These are phyloP conservation scores for Alloteropsis angusta DNA, from an alignment of 202 grass and related monocot genomes.

Conservation along the genomic window DNA sequence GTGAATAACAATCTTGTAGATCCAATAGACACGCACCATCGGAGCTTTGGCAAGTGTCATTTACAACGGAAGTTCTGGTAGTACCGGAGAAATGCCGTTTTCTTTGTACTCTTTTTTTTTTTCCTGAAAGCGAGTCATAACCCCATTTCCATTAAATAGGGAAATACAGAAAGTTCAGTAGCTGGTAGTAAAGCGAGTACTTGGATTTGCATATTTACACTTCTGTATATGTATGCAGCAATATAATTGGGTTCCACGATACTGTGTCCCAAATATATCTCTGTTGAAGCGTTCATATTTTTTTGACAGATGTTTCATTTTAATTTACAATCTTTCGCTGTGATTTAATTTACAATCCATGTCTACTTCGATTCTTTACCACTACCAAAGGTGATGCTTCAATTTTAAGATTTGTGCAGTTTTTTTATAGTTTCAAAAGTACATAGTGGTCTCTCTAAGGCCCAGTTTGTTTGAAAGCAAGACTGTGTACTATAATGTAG, in stretches of 20 bases:
- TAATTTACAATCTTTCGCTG: background rate
- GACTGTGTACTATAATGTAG: too few relatives aligned
- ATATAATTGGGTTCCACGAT: background rate
- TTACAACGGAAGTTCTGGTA: background rate
- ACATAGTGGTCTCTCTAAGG: too few relatives aligned
- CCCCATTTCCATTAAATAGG: too few relatives aligned
- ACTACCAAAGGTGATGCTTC: background rate
- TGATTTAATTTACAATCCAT: background rate
- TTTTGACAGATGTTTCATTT: background rate
- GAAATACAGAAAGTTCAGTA: too few relatives aligned
- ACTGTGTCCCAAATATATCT: background rate
- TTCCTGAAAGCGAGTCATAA: too few relatives aligned
- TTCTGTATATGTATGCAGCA: slow-evolving; percentile 14
- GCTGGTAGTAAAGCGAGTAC: background rate
- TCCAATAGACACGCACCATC: background rate
- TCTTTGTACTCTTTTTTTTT: too few relatives aligned
- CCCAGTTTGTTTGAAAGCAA: too few relatives aligned
- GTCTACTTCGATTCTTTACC: background rate
- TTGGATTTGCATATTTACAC: background rate
- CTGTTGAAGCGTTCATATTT: background rate
- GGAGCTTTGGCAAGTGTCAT: background rate
- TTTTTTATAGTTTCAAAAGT: too few relatives aligned
- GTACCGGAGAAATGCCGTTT: too few relatives aligned
- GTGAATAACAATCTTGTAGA: slow-evolving; percentile 23
- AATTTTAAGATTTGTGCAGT: too few relatives aligned